phyloP scores from a whole-genome alignment of 192 early-diverging fungal genomes.

The Lunasporangiospora selenospora region DNA sequence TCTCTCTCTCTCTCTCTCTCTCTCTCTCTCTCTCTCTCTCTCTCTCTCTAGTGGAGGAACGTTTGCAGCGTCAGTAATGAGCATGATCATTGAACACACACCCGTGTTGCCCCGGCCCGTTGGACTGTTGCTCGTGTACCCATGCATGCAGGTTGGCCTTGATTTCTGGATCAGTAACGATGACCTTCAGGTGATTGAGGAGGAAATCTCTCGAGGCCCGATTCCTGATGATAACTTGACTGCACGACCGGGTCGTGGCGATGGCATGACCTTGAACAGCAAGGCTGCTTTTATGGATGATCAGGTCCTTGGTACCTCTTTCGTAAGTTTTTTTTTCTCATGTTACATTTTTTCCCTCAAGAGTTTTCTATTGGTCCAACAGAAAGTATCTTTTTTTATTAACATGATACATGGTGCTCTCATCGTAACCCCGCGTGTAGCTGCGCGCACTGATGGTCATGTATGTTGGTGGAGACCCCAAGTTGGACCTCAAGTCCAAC shows the following conservation, averaged over 20 bases:
- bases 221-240: constrained; percentile 28
- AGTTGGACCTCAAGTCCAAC: constrained; percentile 78
- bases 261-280: constrained; percentile 75
- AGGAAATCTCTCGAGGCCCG: constrained; percentile 28
- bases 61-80: constrained; percentile 74
- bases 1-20: not conserved
- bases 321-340: constrained; percentile 51
- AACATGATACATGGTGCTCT: too few species aligned
- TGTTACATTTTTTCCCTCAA: not conserved
- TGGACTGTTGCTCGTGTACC: constrained; percentile 88
- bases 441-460: constrained; percentile 78
- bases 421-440: too few species aligned
- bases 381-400: constrained; percentile 10
- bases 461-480: constrained; percentile 84
- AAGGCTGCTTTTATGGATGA: constrained; percentile 88
- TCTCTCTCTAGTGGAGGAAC: constrained; percentile 80
- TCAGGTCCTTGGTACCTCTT: constrained; percentile 80
- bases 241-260: constrained; percentile 43
- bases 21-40: not conserved
- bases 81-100: constrained; percentile 74
- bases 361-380: not conserved
- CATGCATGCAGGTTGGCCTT: constrained; percentile 89
- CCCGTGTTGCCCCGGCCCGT: constrained; percentile 66
- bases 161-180: constrained; percentile 85
- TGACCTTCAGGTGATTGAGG: constrained; percentile 44